Conservation (phyloP, 805 yeast genomes). For the Wickerhamomyces ciferrii region DNA sequence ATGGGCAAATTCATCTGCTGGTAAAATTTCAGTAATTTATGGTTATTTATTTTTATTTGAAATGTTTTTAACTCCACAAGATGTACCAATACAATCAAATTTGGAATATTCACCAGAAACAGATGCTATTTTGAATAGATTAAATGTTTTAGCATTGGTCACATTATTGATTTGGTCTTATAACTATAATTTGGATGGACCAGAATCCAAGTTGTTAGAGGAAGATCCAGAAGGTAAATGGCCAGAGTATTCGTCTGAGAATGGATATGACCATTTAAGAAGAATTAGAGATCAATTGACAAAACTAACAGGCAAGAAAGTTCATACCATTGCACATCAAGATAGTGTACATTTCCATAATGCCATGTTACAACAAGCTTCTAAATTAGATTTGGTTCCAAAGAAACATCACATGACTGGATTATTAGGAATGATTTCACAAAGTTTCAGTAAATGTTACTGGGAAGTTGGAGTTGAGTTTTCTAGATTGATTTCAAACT, state of each 20-base stretch:
- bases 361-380: conserved; percentile 35
- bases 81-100: conserved; percentile 33
- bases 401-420: conserved; percentile 51
- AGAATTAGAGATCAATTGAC: conserved; percentile 41
- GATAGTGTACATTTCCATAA: conserved; percentile 35
- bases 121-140: conserved; percentile 41
- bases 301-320: conserved; percentile 23
- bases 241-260: conserved; percentile 33
- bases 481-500: conserved; percentile 45
- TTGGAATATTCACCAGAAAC: conserved; percentile 44
- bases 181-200: conserved; percentile 41
- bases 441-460: conserved; percentile 33
- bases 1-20: conserved; percentile 45
- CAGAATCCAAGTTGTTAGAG: conserved; percentile 31
- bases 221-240: conserved; percentile 8
- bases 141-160: conserved; percentile 27
- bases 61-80: conserved; percentile 52
- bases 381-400: conserved; percentile 30
- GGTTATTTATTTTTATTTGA: conserved; percentile 59
- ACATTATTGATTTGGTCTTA: conserved; percentile 44
- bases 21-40: conserved; percentile 51
- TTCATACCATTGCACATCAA: conserved; percentile 24
- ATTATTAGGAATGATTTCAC: conserved; percentile 39
- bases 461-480: conserved; percentile 59
- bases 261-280: conserved; percentile 44